Evolutionary conservation across 371 early-diverging fungal genomes (phyloP).

Genomic region (Syncephalis plumigaleata): DNA sequence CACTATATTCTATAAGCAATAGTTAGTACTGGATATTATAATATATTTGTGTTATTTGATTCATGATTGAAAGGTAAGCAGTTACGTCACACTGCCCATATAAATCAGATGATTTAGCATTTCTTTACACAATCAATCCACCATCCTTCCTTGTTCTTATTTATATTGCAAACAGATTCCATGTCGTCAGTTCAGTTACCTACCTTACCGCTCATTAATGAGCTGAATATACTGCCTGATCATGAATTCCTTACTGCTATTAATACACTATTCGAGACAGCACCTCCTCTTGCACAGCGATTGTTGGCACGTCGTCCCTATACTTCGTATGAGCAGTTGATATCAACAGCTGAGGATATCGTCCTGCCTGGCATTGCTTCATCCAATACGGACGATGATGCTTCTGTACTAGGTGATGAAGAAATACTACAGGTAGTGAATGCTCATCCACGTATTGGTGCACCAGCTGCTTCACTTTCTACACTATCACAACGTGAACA

Average conservation of each 20-base stretch:
- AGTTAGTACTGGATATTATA: no score
- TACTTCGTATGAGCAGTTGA: conserved; percentile 15
- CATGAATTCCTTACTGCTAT: conserved; percentile 37
- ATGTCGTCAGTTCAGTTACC: neutral
- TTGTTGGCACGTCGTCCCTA: conserved; percentile 16
- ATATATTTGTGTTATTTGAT: no score
- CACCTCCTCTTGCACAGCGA: conserved; percentile 66
- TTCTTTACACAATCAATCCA: no score
- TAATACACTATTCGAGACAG: conserved; percentile 68
- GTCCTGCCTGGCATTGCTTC: neutral
- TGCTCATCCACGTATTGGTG: conserved; percentile 87
- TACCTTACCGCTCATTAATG: conserved; percentile 28
- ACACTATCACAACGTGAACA: conserved; percentile 60
- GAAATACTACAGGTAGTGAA: conserved; percentile 59
- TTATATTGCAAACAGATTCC: no score
- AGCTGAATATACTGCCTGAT: conserved; percentile 35
- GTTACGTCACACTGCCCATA: no score
- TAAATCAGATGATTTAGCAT: no score
- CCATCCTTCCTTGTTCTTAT: no score
- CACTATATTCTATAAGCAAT: no score
- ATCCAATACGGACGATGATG: conserved; percentile 20
- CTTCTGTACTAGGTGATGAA: conserved; percentile 18
- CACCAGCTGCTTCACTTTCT: conserved; percentile 40
- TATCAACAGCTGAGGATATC: conserved; percentile 13
- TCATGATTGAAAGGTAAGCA: no score